A percentile compares a stretch with the other conserved stretches of the same genome.
Evolutionary conservation across 306 rosid species (phyloP).

Genomic region (Vachellia collinsii): DNA sequence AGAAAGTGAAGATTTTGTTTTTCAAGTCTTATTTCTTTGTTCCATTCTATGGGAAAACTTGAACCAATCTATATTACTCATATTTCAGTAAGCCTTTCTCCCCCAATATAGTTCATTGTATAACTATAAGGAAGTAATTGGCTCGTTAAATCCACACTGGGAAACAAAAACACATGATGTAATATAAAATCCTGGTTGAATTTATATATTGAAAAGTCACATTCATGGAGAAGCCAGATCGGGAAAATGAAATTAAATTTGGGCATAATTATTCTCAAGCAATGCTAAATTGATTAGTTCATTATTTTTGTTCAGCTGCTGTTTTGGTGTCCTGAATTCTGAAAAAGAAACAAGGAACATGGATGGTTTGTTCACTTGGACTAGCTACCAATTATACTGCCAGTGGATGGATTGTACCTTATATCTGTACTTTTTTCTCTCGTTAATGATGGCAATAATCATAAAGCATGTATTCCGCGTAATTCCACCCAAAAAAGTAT

Average conservation of each 20-base stretch:
- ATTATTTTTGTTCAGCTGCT: neutral
- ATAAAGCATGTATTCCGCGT: neutral
- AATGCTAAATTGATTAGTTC: neutral
- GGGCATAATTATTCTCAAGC: neutral
- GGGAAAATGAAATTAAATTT: neutral
- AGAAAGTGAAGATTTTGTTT: neutral
- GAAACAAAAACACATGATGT: neutral
- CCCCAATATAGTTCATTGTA: neutral
- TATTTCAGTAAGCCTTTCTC: neutral
- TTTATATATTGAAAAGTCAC: neutral
- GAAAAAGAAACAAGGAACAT: neutral
- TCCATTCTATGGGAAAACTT: neutral
- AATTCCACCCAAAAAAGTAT: too few relatives aligned
- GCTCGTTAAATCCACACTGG: neutral
- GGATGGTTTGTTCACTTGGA: neutral
- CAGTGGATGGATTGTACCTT: neutral
- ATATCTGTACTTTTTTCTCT: neutral
- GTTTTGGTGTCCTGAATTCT: slow-evolving; percentile 3
- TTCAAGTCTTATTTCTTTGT: neutral
- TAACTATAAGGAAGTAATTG: neutral
- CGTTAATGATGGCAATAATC: too few relatives aligned
- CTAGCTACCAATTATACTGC: neutral
- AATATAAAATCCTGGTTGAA: neutral
- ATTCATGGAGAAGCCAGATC: neutral
- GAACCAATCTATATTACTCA: neutral